A percentile compares a stretch with the other conserved stretches of the same genome.
Evolutionary conservation across 805 yeast genomes (phyloP).

Genomic region (Candida orba): DNA sequence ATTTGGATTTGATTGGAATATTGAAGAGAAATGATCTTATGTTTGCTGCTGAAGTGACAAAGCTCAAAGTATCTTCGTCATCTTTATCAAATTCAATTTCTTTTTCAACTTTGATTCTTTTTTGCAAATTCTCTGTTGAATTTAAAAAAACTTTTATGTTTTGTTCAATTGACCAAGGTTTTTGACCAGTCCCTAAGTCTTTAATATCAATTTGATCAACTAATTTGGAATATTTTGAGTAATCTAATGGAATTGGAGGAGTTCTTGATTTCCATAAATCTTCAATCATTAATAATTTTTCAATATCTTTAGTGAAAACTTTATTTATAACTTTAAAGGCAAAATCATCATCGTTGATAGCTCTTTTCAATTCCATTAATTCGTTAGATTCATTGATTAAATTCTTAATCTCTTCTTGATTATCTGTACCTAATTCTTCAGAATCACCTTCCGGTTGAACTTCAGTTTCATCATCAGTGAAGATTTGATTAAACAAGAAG

Average conservation of each 20-base stretch:
- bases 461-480: constrained; percentile 41
- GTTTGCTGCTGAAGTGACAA: constrained; percentile 82
- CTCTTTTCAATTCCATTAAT: constrained; percentile 39
- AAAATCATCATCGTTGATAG: constrained; percentile 28
- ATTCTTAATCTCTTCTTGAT: constrained; percentile 56
- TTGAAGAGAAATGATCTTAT: constrained; percentile 64
- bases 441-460: constrained; percentile 26
- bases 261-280: constrained; percentile 70
- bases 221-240: constrained; percentile 14
- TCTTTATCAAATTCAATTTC: constrained; percentile 81
- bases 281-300: constrained; percentile 61
- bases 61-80: constrained; percentile 83
- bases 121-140: constrained; percentile 42
- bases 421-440: constrained; percentile 51
- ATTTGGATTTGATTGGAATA: constrained; percentile 66
- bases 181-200: constrained; percentile 28
- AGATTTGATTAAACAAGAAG: constrained; percentile 75
- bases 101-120: constrained; percentile 34
- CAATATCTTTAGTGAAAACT: constrained; percentile 69
- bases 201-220: constrained; percentile 12
- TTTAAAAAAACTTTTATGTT: constrained; percentile 52
- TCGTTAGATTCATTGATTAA: constrained; percentile 64
- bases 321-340: constrained; percentile 44
- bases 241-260: constrained; percentile 59
- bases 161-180: constrained; percentile 55